Percentiles rank a stretch among this genome's conserved stretches.
Conservation (phyloP, 768 basidiomycete species). For the Psilocybe tampanensis region DNA sequence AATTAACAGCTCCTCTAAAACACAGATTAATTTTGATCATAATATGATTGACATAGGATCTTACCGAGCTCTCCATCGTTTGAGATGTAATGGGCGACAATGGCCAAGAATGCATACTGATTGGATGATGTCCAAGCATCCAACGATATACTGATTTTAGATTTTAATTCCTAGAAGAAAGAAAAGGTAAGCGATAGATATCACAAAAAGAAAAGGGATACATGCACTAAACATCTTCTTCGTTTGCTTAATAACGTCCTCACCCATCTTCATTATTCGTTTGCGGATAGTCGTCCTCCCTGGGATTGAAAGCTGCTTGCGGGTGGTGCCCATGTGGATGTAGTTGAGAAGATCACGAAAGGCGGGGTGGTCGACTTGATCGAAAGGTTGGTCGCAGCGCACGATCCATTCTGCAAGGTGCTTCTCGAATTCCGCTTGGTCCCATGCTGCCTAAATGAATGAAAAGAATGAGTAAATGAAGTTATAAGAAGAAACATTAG, state of each 20-base stretch:
- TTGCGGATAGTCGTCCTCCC: background rate
- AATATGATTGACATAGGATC: background rate
- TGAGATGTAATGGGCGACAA: conserved; percentile 28
- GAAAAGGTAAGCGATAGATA: no score
- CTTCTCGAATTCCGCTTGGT: conserved; percentile 12
- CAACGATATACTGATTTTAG: conserved; percentile 25
- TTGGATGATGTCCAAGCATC: conserved; percentile 36
- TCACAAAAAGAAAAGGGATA: no score
- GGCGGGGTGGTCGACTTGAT: conserved; percentile 13
- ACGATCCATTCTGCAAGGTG: conserved; percentile 16
- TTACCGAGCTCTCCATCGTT: conserved; percentile 25
- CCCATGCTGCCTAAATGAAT: conserved; percentile 8
- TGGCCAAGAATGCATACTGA: conserved; percentile 28
- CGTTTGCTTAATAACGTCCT: conserved; percentile 10
- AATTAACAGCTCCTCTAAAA: conserved; percentile 35
- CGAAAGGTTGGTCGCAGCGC: conserved; percentile 17
- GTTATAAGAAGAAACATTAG: background rate
- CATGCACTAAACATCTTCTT: conserved; percentile 22
- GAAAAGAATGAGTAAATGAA: background rate
- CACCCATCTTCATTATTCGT: conserved; percentile 20
- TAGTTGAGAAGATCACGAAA: conserved; percentile 9
- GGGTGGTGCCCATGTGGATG: background rate
- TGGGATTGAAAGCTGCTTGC: conserved; percentile 2
- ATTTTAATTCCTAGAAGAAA: conserved; percentile 11
- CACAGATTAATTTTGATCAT: background rate